Evolutionary conservation across 257 asterid species (phyloP).

Genomic region (Cynanchum wilfordii): DNA sequence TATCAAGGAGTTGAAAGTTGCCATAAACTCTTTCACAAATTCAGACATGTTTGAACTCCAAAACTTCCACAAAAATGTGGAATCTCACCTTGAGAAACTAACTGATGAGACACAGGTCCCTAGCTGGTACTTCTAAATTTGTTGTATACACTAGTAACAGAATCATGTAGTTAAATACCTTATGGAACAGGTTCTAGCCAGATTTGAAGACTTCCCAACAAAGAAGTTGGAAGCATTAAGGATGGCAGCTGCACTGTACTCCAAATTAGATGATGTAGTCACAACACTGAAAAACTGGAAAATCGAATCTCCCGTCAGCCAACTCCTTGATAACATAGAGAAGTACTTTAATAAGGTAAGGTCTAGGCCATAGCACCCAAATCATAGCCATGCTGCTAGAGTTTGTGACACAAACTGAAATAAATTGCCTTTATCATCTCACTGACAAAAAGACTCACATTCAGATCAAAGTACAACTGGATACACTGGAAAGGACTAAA

Average conservation of each 20-base stretch:
- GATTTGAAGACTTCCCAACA: constrained; percentile 78
- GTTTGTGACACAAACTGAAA: not conserved
- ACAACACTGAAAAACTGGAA: constrained; percentile 55
- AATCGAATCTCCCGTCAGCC: constrained; percentile 39
- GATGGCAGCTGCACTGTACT: constrained; percentile 60
- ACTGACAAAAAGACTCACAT: not conserved
- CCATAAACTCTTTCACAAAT: constrained; percentile 50
- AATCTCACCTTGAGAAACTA: constrained; percentile 72
- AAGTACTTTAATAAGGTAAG: constrained; percentile 70
- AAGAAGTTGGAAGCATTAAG: constrained; percentile 81
- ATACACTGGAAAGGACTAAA: constrained; percentile 66
- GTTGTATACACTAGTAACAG: not conserved
- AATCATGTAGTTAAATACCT: not conserved
- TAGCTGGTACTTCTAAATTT: not conserved
- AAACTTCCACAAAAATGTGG: constrained; percentile 56
- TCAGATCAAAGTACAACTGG: constrained; percentile 75
- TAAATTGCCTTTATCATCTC: not conserved
- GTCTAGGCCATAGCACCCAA: not conserved
- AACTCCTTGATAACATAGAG: constrained; percentile 68
- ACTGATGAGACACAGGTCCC: constrained; percentile 77
- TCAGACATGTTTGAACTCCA: constrained; percentile 74
- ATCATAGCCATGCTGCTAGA: not conserved
- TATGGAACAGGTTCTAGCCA: constrained; percentile 55
- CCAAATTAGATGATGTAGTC: constrained; percentile 49
- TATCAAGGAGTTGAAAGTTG: constrained; percentile 47